Base-by-base conservation (phyloP, 2,329 filamentous ascomycete genomes). In the Fonsecaea pugnacius region DNA sequence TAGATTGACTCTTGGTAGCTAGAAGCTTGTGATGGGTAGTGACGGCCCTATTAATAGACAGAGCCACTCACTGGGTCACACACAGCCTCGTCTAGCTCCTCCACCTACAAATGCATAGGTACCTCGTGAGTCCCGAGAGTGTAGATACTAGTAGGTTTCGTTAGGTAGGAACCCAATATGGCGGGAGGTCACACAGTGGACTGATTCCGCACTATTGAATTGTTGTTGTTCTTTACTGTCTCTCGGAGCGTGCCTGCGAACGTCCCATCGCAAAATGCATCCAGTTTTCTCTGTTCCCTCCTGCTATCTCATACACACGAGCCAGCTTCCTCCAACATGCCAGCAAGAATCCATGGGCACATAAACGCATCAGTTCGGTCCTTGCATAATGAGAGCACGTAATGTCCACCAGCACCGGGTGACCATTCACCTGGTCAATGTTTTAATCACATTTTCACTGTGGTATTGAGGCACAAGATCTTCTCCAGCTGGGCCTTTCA, bases 11-110 rank as follows among this genome's bases (percentile, higher is more conserved):
- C 36, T 46, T 21, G 18, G 40, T n/a, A 30, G 27, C 27, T 30
- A 48, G 43, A 48, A 48, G 43, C 43, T 48, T 48, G 21, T 27
- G 43, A 46, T 24, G 21, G 9, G 2, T 48, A 24, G 18, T 24
- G 30, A 36, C 16, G 43, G 3, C 33, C 33, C 57, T 59, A 59
- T 51, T 59, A 59, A 59, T 59, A 59, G 57, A n/a, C 18, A n/a
- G 32, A 38, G 43, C 30, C 43, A 59, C 57, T 30, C 36, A 14
- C 18, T 52, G 1, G 52, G 27, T 30, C 33, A 24, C 2, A 30
- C 43, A 48, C 21, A 48, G 43, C 43, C 43, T 48, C 43, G 43
- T 48, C 43, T 48, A 48, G 43, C 38, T 18, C 36, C 10, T 40
- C 5, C 12, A 40, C 36, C 10, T n/a, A 16, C 12, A 18, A 40